Evolutionary conservation across 2,329 filamentous ascomycete genomes (phyloP), one percentile per base, ranked within the genome.

Genomic region (Colletotrichum melonis): DNA sequence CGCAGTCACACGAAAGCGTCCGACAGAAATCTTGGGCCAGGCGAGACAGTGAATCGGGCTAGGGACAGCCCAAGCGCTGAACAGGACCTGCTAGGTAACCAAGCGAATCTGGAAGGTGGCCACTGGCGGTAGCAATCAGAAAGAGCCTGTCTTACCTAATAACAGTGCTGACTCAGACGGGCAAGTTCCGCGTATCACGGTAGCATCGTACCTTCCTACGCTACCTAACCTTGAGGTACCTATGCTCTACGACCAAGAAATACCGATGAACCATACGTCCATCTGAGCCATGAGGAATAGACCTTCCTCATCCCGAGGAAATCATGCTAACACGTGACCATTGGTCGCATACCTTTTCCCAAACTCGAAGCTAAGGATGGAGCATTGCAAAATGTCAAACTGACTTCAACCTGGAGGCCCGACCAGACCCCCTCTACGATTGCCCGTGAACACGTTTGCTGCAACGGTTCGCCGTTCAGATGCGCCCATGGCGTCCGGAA

Each of bases 381-480:
- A 56, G 63, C 63, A 65, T 65, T 57, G 22, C 63, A 30, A 58
- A 2, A 59, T 42, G 42, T n/a, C 19, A 59, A 71, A 57, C 46
- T 67, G 46, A 68, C 69, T 72, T 69, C 65, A 38, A 30, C 67
- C 28, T n/a, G 26, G 28, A 72, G 69, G 65, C 58, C 69, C 65
- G 69, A 64, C 69, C 69, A 64, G 69, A 69, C 59, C 69, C 30
- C 65, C 69, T 58, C 28, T 69, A 60, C 66, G 42, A 38, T 42
- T 59, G 66, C 28, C 69, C 66, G 59, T 69, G 69, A 72, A 72
- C 69, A 54, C 22, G 54, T 69, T 32, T 30, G 66, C 58, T 63
- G 59, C 16, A 63, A 58, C 54, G 30, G 58, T 64, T 55, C 42
- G 55, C 52, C 54, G 58, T 69, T 60, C 32, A 38, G 42, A 55